These are phyloP conservation scores for Paraconiothyrium sp. DNA, from an alignment of 2,329 filamentous ascomycete genomes.

Conservation along the genomic window DNA sequence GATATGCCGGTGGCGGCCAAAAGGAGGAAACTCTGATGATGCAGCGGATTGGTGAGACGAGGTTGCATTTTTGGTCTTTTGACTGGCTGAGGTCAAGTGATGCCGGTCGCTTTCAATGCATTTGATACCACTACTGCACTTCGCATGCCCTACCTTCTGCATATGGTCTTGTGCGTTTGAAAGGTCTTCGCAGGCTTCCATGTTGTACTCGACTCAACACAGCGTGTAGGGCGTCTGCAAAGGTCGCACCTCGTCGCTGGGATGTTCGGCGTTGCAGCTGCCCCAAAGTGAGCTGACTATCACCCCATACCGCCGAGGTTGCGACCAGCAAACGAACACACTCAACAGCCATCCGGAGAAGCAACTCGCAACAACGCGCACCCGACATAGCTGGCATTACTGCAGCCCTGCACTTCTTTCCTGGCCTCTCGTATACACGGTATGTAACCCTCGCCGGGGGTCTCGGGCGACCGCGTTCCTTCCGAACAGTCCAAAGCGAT, in stretches of 20 bases:
- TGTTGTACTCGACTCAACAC: background rate
- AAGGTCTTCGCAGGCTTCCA: background rate
- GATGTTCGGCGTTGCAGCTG: background rate
- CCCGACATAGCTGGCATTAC: background rate
- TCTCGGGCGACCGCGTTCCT: too few relatives aligned
- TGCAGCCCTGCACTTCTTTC: background rate
- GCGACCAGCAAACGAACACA: background rate
- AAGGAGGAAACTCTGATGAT: conserved; percentile 37
- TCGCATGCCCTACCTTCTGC: background rate
- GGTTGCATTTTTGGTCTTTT: background rate
- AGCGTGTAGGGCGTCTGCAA: background rate
- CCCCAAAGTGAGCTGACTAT: background rate
- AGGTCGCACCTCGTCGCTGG: too few relatives aligned
- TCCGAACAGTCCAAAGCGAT: too few relatives aligned
- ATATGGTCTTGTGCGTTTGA: background rate
- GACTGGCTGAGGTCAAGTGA: background rate
- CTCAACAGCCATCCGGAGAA: background rate
- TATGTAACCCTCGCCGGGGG: too few relatives aligned
- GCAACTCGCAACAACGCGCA: background rate
- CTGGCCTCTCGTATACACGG: too few relatives aligned
- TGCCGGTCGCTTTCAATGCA: conserved; percentile 2
- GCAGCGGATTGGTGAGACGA: background rate
- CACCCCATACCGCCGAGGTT: background rate
- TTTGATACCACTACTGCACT: conserved; percentile 1
- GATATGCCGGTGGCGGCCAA: conserved; percentile 35